Base-by-base conservation (phyloP, 345 rosid species). In the Erysimum cheiranthoides region DNA sequence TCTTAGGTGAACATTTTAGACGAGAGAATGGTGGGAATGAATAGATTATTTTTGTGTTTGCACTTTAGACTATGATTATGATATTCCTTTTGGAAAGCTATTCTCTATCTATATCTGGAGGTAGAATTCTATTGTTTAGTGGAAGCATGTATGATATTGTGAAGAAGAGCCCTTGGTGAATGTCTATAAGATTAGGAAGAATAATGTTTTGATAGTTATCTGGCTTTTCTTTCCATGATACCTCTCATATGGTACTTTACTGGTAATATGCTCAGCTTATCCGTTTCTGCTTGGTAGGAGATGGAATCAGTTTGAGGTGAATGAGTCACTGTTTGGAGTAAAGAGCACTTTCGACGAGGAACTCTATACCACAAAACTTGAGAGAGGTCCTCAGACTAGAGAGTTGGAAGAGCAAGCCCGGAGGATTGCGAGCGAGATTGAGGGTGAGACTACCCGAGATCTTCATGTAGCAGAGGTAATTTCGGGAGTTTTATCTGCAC, bases 401-500 rank as follows among this genome's bases (percentile, higher is more conserved):
- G 88, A 87, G 57, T 61, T 81, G 83, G 97, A 91, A 86, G 91
- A 78, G 82, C 83, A 89, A 84, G 98, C 99, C 65, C 42, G 5
- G 64, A 88, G 90, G 79, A 91, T 96, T 74, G 98, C 99, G 9
- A 84, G 82, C 81, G 99, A 96, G 88, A 96, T 90, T 66, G 96
- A 87, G 89, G 88, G 92, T 46, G 97, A 93, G 79, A 92, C 84
- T 10, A 93, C 97, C 8, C 73, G 75, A 54, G 97, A 96, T 82
- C 88, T 85, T 84, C 99, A 93, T 81, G 78, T 88, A 78, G 98
- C 99, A 31, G 98, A 96, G 93, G 99, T 89, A 71, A 49, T 67
- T 51, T 13, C 25, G 27, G 77, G 38, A 52, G 13, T 67, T 42
- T 58, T 51, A 62, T 60, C 14, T 66, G 42, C 58, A 71, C 68